A percentile compares a stretch with the other conserved stretches of the same genome.
These are phyloP conservation scores for Cutaneotrichosporon sp. DNA, from an alignment of 1,284 basidiomycete species.

Conservation along the genomic window DNA sequence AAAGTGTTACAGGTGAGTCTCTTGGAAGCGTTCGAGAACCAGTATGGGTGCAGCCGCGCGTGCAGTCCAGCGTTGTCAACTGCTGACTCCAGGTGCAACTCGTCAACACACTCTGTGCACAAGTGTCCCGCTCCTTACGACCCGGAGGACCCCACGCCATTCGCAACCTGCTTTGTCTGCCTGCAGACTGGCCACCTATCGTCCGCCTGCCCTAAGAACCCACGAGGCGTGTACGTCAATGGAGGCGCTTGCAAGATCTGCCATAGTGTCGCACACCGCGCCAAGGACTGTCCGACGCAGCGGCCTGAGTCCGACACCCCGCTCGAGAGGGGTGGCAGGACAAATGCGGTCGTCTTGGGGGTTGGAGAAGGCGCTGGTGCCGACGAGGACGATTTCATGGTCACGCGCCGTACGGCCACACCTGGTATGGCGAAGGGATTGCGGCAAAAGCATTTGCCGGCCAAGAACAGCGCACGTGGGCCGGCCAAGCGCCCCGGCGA, in stretches of 20 bases:
- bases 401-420: constrained; percentile 41
- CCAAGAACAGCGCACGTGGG: constrained; percentile 37
- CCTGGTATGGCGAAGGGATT: constrained; percentile 2
- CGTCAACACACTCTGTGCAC: constrained; percentile 69
- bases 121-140: constrained; percentile 65
- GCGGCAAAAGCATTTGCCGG: constrained; percentile 24
- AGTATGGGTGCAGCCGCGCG: too few relatives aligned
- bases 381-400: constrained; percentile 91
- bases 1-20: constrained; percentile 72
- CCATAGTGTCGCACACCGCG: constrained; percentile 74
- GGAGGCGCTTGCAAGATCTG: constrained; percentile 88
- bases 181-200: constrained; percentile 73
- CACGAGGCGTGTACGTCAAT: constrained; percentile 81
- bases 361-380: constrained; percentile 56
- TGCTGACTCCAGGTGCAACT: constrained; percentile 66
- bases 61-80: too few relatives aligned
- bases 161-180: constrained; percentile 89
- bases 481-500: constrained; percentile 22
- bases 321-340: background rate
- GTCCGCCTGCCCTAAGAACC: constrained; percentile 73
- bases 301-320: constrained; percentile 14
- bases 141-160: constrained; percentile 68
- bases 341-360: constrained; percentile 14
- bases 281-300: constrained; percentile 63
- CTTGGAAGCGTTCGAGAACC: background rate